Evolutionary conservation across 179 eudicot genomes (phyloP), one percentile per base, ranked within the genome.

Genomic region (Nepenthes alata): DNA sequence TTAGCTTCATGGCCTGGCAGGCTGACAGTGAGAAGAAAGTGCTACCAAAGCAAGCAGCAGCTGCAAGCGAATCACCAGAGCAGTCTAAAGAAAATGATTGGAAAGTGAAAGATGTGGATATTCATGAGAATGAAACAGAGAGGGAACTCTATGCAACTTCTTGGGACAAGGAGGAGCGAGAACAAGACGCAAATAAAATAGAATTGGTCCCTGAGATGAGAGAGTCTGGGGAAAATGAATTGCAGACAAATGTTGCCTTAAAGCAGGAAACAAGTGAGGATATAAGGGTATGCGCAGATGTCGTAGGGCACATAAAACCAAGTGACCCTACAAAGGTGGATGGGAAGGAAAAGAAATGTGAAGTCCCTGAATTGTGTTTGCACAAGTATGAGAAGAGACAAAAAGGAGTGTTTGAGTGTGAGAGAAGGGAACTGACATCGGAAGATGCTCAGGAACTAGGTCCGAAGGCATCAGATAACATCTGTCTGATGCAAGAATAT

Each of bases 1-100:
- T 67, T 72, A 70, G 75, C 55, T 75, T 82, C 67, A 68, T 70
- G 74, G 41, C 77, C 49, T 70, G 68, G 78, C 85, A 72, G 65
- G 67, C 65, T 38, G 78, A 76, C 16, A 57, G 73, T 41, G 78
- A 62, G 62, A 69, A 71, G 71, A 74, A 63, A 56, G 68, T 57
- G 44, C 58, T 65, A 60, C 65, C 34, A 54, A 70, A 66, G 66
- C 78, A 75, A 72, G 69, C 59, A 6, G 74, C 74, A 66, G 53
- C 62, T 14, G 66, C 13, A 47, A 70, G 68, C 39, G 75, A 62
- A 57, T 65, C 52, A 70, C 66, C 62, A 65, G 75, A 76, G 63
- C 71, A 73, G 54, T 60, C 65, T 60, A 74, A 70, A 60, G 73
- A 57, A 57, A 50, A 58, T 52, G 76, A 54, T 57, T 56, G 5